A percentile compares a stretch with the other conserved stretches of the same genome.
Conservation (phyloP, 2,329 filamentous ascomycete genomes). For the Herpotrichia juniperi region DNA sequence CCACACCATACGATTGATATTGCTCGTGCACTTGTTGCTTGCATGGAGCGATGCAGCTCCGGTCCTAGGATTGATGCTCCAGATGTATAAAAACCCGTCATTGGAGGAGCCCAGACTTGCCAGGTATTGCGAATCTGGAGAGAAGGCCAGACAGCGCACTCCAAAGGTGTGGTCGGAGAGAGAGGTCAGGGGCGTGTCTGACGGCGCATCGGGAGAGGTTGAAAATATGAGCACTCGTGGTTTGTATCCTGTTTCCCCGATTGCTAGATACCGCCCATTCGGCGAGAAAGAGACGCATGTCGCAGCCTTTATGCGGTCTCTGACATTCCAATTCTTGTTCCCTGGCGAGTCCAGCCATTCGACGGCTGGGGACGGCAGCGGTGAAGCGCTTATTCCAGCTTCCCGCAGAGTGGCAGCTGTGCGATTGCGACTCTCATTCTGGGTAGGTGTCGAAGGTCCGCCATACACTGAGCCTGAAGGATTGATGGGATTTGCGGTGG, state of each 20-base stretch:
- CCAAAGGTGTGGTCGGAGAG: constrained; percentile 91
- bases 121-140: constrained; percentile 81
- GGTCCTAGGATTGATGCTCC: constrained; percentile 82
- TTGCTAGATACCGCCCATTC: constrained; percentile 85
- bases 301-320: constrained; percentile 91
- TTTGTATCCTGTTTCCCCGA: constrained; percentile 94
- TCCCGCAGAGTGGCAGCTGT: constrained; percentile 62
- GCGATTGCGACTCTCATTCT: constrained; percentile 60
- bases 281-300: constrained; percentile 88
- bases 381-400: constrained; percentile 48
- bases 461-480: constrained; percentile 59
- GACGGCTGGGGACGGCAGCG: constrained; percentile 54
- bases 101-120: constrained; percentile 88
- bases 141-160: constrained; percentile 88
- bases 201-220: constrained; percentile 74
- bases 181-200: constrained; percentile 81
- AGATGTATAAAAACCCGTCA: constrained; percentile 92
- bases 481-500: constrained; percentile 71
- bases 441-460: constrained; percentile 61
- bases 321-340: constrained; percentile 81
- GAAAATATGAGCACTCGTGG: constrained; percentile 91
- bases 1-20: constrained; percentile 87
- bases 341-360: constrained; percentile 64
- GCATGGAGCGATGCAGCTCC: constrained; percentile 79
- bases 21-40: constrained; percentile 92